Evolutionary conservation across 2,329 filamentous ascomycete species (phyloP), one percentile per base, ranked within the genome.

Genomic region (Diplodia intermedia): DNA sequence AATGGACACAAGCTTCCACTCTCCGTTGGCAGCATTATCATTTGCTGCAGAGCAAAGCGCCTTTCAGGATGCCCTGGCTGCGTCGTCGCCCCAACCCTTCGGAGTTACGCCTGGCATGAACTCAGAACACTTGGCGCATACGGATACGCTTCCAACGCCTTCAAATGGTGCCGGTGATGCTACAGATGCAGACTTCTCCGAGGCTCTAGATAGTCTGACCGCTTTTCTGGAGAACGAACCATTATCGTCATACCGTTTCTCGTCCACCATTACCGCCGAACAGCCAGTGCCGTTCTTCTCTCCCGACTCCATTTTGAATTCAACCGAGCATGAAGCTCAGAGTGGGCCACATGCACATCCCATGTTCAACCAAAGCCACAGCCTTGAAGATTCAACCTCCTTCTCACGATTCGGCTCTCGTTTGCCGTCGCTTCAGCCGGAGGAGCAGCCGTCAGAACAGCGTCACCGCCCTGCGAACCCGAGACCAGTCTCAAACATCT

Each of bases 271-370:
- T 68, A 80, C 75, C 50, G 73, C 79, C 6, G 79, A 81, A 68
- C 79, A 81, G 57, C 79, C 79, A 3, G 79, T 80, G 69, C 79
- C 79, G 1, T 79, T 80, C 72, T 80, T 80, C 69, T 80, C 79
- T 6, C 78, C 79, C 9, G 79, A 80, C 40, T 79, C 78, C 9
- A 72, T 79, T 60, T 72, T 68, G 4, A 77, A 79, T 57, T 68
- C 71, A 23, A 70, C 73, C 20, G 77, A 79, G 18, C 49, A 74
- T 14, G 40, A 73, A 20, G 67, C 72, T 5, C 70, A 71, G 9
- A 47, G 68, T 8, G 70, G 69, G 0, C 70, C 69, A 26, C 66
- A 68, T 36, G 38, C 54, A 2, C 47, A 67, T 5, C 68, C 71
- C 18, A 60, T 53, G 6, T 69, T 71, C 53, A 70, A 66, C 47